phyloP scores from a whole-genome alignment of 2,329 filamentous ascomycete genomes.

The Monilinia polystroma region DNA sequence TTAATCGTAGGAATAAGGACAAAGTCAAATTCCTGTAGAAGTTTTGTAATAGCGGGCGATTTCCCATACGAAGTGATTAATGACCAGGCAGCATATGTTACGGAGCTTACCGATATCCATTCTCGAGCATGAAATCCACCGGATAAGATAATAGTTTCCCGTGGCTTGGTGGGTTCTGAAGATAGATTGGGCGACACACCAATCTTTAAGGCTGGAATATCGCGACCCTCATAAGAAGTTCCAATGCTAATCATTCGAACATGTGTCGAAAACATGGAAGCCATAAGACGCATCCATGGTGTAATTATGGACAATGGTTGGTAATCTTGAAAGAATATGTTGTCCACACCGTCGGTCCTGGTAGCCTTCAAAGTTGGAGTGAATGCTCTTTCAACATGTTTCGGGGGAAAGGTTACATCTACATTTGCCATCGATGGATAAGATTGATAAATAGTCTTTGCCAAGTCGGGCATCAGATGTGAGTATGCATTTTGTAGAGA shows the following conservation, averaged over 20 bases:
- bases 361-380: slow-evolving; percentile 36
- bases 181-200: slow-evolving; percentile 57
- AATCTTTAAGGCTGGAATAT: slow-evolving; percentile 78
- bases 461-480: slow-evolving; percentile 76
- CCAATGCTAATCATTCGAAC: slow-evolving; percentile 74
- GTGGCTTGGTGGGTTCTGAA: slow-evolving; percentile 47
- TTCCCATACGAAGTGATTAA: slow-evolving; percentile 82
- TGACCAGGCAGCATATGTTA: slow-evolving; percentile 86
- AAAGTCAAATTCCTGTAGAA: slow-evolving; percentile 83
- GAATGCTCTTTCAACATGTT: slow-evolving; percentile 36
- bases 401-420: slow-evolving; percentile 30
- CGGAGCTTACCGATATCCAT: slow-evolving; percentile 92
- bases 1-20: slow-evolving; percentile 87
- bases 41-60: slow-evolving; percentile 65
- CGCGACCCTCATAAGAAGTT: slow-evolving; percentile 81
- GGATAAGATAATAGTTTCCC: slow-evolving; percentile 77
- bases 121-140: slow-evolving; percentile 92
- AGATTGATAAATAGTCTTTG: slow-evolving; percentile 72
- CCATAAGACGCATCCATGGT: slow-evolving; percentile 89
- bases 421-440: slow-evolving; percentile 50
- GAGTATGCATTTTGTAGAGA: slow-evolving; percentile 71
- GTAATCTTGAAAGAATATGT: slow-evolving; percentile 90
- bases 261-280: slow-evolving; percentile 84
- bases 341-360: slow-evolving; percentile 49
- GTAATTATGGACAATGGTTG: slow-evolving; percentile 74